phyloP scores from a whole-genome alignment of 371 early-diverging fungal species.

The Batrachochytrium dendrobatidis region DNA sequence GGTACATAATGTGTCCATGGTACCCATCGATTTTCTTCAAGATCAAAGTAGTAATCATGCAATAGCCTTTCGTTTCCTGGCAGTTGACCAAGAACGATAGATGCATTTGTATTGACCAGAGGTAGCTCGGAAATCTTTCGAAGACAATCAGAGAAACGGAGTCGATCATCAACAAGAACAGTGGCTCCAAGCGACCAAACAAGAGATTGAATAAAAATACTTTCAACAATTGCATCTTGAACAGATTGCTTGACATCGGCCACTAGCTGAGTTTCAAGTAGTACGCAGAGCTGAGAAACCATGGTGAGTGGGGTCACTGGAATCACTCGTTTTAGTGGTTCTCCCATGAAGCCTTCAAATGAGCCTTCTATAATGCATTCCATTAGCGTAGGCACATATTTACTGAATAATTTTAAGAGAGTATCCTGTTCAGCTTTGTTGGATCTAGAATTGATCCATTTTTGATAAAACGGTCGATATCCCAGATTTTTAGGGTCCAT shows the following conservation, averaged over 20 bases:
- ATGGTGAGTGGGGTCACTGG: constrained; percentile 39
- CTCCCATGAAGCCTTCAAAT: constrained; percentile 41
- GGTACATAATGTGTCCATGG: constrained; percentile 48
- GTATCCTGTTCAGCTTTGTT: constrained; percentile 35
- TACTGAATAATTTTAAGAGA: constrained; percentile 33
- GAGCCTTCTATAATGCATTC: constrained; percentile 44
- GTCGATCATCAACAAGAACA: constrained; percentile 43
- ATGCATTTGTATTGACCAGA: constrained; percentile 33
- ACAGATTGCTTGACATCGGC: constrained; percentile 28
- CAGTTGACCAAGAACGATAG: constrained; percentile 41
- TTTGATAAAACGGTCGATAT: constrained; percentile 39
- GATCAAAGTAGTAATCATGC: constrained; percentile 49
- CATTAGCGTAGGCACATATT: constrained; percentile 39
- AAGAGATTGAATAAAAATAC: constrained; percentile 43
- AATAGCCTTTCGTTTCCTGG: constrained; percentile 47
- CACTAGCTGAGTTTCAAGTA: constrained; percentile 39
- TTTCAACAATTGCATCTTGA: constrained; percentile 35
- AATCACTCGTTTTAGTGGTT: constrained; percentile 41
- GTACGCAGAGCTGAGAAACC: constrained; percentile 39
- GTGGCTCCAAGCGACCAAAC: constrained; percentile 49
- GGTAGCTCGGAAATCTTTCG: constrained; percentile 49
- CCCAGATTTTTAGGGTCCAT: constrained; percentile 53
- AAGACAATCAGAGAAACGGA: constrained; percentile 43
- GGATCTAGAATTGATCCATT: constrained; percentile 37
- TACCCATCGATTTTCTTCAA: constrained; percentile 39